Percentiles rank a stretch among this genome's conserved stretches.
phyloP scores from a whole-genome alignment of 2,329 filamentous ascomycete genomes.

The Colletotrichum lupini region DNA sequence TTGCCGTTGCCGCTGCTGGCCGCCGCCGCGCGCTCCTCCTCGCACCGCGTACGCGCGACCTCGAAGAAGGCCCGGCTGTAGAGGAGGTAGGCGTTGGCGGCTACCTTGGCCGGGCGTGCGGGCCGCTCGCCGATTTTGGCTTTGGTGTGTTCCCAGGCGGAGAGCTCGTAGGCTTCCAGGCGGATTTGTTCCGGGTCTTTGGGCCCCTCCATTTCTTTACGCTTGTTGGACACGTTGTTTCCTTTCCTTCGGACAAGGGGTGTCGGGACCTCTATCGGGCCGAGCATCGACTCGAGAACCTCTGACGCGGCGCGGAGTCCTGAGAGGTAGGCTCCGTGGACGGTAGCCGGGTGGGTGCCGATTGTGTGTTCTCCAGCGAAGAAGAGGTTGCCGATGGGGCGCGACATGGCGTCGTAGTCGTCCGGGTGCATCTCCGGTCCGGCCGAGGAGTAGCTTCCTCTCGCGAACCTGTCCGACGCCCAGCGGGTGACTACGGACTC shows the following conservation, averaged over 20 bases:
- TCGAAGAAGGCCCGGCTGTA: constrained; percentile 85
- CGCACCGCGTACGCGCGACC: constrained; percentile 67
- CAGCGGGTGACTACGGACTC: constrained; percentile 94
- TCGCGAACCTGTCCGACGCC: constrained; percentile 90
- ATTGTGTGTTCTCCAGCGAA: constrained; percentile 98
- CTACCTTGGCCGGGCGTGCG: constrained; percentile 75
- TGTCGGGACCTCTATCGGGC: constrained; percentile 80
- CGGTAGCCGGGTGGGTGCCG: constrained; percentile 94
- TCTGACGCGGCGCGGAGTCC: constrained; percentile 91
- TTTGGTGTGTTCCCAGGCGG: constrained; percentile 63
- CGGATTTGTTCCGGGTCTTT: constrained; percentile 63
- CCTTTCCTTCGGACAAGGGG: constrained; percentile 80
- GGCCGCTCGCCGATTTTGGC: constrained; percentile 79
- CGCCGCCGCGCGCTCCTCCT: constrained; percentile 64
- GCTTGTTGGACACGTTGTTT: constrained; percentile 60
- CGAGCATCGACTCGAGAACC: constrained; percentile 82
- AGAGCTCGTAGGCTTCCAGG: constrained; percentile 66
- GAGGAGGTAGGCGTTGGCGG: constrained; percentile 87
- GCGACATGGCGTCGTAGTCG: constrained; percentile 94
- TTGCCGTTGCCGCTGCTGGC: constrained; percentile 53
- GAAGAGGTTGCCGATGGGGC: constrained; percentile 84
- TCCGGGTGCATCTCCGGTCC: constrained; percentile 83
- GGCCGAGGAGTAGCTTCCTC: constrained; percentile 95
- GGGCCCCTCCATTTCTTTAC: constrained; percentile 59
- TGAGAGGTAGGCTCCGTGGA: constrained; percentile 95